A percentile compares a stretch with the other conserved stretches of the same genome.
Evolutionary conservation across 2,329 filamentous ascomycete species (phyloP).

Genomic region (Penicillium sclerotigenum): DNA sequence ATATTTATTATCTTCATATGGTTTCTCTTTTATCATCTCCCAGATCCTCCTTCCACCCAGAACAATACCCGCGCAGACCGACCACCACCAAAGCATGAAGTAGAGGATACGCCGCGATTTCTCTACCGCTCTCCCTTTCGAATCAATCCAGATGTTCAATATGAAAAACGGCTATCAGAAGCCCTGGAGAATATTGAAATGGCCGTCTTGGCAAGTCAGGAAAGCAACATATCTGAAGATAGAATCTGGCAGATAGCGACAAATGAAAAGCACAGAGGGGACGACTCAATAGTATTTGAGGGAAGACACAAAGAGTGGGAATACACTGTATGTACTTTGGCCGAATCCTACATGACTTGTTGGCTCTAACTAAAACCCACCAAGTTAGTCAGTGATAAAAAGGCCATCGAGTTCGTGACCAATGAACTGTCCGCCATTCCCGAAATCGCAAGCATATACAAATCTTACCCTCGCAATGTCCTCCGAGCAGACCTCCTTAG

Average conservation of each 20-base stretch:
- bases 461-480: constrained; percentile 23
- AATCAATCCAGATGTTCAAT: background rate
- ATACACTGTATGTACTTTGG: background rate
- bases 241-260: constrained; percentile 5
- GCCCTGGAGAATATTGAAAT: background rate
- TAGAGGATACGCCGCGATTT: constrained; percentile 2
- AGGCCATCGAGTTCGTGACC: background rate
- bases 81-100: constrained; percentile 14
- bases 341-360: background rate
- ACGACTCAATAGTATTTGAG: background rate
- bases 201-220: background rate
- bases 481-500: constrained; percentile 50
- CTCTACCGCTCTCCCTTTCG: background rate
- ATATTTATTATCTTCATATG: background rate
- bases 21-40: constrained; percentile 1
- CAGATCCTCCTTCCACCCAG: background rate
- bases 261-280: background rate
- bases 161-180: background rate
- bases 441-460: background rate
- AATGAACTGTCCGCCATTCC: background rate
- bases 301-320: background rate
- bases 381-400: constrained; percentile 2
- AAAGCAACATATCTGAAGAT: background rate
- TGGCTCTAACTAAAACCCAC: background rate
- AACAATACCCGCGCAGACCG: constrained; percentile 1